Conservation (phyloP, 2,329 filamentous ascomycete species). For the Endothia cerciana region DNA sequence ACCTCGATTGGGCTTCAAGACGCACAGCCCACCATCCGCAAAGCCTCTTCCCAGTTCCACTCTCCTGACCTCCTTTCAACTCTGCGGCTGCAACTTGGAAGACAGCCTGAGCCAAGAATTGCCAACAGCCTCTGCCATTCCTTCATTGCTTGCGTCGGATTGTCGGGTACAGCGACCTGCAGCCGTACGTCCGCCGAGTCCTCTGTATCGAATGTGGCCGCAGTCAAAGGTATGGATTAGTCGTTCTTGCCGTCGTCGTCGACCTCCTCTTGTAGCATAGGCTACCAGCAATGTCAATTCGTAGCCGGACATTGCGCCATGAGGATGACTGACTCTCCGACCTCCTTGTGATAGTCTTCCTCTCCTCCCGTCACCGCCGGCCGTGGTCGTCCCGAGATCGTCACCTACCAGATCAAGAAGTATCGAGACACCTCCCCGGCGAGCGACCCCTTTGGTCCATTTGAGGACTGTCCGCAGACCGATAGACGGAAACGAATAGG, state of each 20-base stretch:
- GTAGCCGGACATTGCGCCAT: neutral
- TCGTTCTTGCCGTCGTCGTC: neutral
- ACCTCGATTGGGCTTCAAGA: no score
- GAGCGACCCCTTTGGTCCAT: constrained; percentile 1
- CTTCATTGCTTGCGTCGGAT: neutral
- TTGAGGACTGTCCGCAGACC: neutral
- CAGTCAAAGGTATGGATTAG: neutral
- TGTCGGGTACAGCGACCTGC: neutral
- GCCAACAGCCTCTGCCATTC: neutral
- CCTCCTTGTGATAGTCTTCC: neutral
- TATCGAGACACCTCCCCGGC: constrained; percentile 13
- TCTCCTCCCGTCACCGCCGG: neutral
- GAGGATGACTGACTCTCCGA: neutral
- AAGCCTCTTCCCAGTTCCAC: neutral
- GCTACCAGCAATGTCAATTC: neutral
- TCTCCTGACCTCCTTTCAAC: neutral
- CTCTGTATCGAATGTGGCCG: neutral
- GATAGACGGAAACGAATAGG: constrained; percentile 2
- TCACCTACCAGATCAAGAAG: constrained; percentile 16
- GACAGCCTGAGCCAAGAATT: neutral
- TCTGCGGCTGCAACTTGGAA: neutral
- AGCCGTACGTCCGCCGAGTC: neutral
- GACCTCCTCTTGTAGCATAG: neutral
- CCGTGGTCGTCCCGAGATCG: neutral
- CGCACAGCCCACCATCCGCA: no score